A percentile compares a stretch with the other conserved stretches of the same genome.
Evolutionary conservation across 1,139 yeast genomes (phyloP).

Genomic region (Candida albicans): DNA sequence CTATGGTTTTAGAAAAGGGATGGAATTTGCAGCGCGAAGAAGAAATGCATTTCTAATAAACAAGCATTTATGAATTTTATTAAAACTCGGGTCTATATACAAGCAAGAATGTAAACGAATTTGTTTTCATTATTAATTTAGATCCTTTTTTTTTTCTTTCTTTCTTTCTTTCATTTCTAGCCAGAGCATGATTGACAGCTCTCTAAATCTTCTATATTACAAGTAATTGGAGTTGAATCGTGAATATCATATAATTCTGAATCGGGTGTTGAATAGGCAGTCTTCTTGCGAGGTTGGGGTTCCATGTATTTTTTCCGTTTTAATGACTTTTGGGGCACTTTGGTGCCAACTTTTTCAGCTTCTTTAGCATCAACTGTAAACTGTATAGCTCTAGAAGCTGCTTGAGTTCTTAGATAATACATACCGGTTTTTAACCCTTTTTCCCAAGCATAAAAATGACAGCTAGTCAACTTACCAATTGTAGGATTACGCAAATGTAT

Average conservation of each 20-base stretch:
- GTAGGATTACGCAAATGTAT: slow-evolving; percentile 85
- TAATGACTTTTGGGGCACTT: slow-evolving; percentile 11
- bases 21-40: not conserved
- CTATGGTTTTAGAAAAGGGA: not conserved
- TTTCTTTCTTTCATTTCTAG: slow-evolving; percentile 11
- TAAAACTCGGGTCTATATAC: slow-evolving; percentile 3
- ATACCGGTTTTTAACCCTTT: slow-evolving; percentile 97
- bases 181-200: slow-evolving; percentile 52
- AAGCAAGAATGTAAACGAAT: not conserved
- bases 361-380: slow-evolving; percentile 66
- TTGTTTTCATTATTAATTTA: not conserved
- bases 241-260: slow-evolving; percentile 25
- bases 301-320: slow-evolving; percentile 23
- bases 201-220: slow-evolving; percentile 35
- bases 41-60: not conserved
- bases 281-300: slow-evolving; percentile 9
- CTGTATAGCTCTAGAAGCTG: slow-evolving; percentile 92
- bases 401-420: slow-evolving; percentile 95
- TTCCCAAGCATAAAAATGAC: slow-evolving; percentile 98
- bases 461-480: slow-evolving; percentile 90
- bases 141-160: not conserved
- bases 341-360: slow-evolving; percentile 22
- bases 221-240: slow-evolving; percentile 38
- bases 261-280: slow-evolving; percentile 15
- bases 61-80: no score